Evolutionary conservation across 768 basidiomycete species (phyloP).

Genomic region (Sporobolomyces phaffii): DNA sequence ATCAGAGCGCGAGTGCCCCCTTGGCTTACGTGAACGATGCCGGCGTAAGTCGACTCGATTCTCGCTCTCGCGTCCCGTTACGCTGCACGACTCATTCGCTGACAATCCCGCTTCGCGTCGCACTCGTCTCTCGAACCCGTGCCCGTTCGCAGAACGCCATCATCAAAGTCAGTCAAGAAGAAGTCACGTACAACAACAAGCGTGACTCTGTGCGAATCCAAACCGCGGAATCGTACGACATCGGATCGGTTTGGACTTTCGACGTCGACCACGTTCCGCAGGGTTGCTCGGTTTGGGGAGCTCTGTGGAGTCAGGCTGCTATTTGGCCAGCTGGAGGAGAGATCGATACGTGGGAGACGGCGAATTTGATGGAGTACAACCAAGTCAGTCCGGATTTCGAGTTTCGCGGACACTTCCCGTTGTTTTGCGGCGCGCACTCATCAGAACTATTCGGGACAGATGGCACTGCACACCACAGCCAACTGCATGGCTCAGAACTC

Average conservation of each 20-base stretch:
- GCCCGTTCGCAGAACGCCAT: constrained; percentile 31
- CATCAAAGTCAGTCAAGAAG: constrained; percentile 29
- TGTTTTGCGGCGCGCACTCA: no score
- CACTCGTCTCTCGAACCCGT: no score
- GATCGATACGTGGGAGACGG: constrained; percentile 76
- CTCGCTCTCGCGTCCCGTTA: not conserved
- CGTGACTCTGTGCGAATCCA: constrained; percentile 41
- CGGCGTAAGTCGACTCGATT: constrained; percentile 20
- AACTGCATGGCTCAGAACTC: constrained; percentile 40
- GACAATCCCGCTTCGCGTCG: no score
- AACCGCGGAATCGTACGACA: constrained; percentile 15
- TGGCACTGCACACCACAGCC: constrained; percentile 60
- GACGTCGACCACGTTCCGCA: constrained; percentile 50
- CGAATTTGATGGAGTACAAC: constrained; percentile 61
- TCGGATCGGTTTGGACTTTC: constrained; percentile 35
- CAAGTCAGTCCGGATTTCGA: constrained; percentile 52
- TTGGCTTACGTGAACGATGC: constrained; percentile 29
- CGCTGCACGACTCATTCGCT: no score
- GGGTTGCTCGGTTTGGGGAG: constrained; percentile 49
- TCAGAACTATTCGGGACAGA: no score
- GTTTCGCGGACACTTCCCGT: no score
- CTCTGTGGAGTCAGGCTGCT: constrained; percentile 13
- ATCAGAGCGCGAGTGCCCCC: constrained; percentile 6
- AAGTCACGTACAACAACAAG: constrained; percentile 40
- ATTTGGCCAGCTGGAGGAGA: constrained; percentile 47